phyloP scores from a whole-genome alignment of 352 stramenopile genomes.

The Elongisporangium undulatum region DNA sequence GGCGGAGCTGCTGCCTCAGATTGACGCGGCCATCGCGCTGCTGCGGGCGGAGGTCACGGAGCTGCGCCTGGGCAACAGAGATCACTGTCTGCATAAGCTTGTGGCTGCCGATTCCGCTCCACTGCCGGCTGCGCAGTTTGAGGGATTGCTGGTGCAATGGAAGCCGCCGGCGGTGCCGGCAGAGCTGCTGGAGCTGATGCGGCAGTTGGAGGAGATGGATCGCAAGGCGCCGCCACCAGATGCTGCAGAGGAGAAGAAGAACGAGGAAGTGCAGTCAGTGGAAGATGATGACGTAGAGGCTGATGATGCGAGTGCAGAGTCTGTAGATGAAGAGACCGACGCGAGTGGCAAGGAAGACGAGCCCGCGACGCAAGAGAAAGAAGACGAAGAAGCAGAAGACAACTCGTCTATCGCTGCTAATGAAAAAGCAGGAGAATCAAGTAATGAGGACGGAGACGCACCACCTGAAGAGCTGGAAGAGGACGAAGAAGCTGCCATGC shows the following conservation, averaged over 20 bases:
- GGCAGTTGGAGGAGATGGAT: slow-evolving; percentile 29
- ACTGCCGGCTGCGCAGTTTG: slow-evolving; percentile 39
- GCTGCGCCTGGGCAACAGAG: slow-evolving; percentile 31
- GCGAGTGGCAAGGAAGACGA: slow-evolving; percentile 3
- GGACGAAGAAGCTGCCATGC: background rate
- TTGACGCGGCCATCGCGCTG: slow-evolving; percentile 53
- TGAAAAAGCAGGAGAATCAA: slow-evolving; percentile 5
- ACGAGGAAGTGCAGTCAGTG: background rate
- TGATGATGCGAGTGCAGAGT: background rate
- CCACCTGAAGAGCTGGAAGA: background rate
- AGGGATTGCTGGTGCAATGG: slow-evolving; percentile 44
- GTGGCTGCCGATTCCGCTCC: slow-evolving; percentile 26
- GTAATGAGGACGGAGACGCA: background rate
- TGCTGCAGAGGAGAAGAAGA: slow-evolving; percentile 3
- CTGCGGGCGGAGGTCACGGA: slow-evolving; percentile 46
- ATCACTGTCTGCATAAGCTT: slow-evolving; percentile 27
- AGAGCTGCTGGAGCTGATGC: slow-evolving; percentile 38
- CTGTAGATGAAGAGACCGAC: background rate
- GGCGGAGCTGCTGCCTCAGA: slow-evolving; percentile 34
- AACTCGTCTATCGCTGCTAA: background rate
- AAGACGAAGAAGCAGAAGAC: slow-evolving; percentile 7
- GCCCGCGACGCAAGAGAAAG: slow-evolving; percentile 4
- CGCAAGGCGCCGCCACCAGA: slow-evolving; percentile 16
- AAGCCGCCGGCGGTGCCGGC: slow-evolving; percentile 22
- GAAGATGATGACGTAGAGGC: slow-evolving; percentile 5